Evolutionary conservation across 306 rosid genomes (phyloP).

Genomic region (Quercus engelmannii): DNA sequence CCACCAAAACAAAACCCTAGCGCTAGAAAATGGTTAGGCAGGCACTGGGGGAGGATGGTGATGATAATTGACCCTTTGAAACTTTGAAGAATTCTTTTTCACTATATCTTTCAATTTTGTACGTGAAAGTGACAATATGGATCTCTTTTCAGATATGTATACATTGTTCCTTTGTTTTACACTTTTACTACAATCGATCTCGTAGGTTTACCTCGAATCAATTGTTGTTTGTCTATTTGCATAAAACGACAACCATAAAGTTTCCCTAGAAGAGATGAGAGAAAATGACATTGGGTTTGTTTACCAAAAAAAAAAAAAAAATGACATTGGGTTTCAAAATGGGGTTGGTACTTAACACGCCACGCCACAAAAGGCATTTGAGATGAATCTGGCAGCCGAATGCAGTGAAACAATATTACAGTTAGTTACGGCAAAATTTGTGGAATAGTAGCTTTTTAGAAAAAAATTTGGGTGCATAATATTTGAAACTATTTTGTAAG

Average conservation of each 20-base stretch:
- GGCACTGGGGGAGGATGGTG: background rate
- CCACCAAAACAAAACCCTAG: background rate
- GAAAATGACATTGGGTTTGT: background rate
- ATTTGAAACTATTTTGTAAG: too few relatives aligned
- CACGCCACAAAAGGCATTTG: background rate
- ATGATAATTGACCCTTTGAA: background rate
- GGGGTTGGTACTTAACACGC: background rate
- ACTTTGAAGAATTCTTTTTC: background rate
- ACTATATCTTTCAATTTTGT: background rate
- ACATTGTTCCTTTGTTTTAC: background rate
- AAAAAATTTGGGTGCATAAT: too few relatives aligned
- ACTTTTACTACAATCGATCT: background rate
- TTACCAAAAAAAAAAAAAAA: background rate
- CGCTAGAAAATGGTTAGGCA: background rate
- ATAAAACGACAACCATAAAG: background rate
- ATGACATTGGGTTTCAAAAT: background rate
- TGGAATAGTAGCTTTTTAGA: too few relatives aligned
- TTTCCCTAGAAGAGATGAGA: background rate
- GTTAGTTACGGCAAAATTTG: too few relatives aligned
- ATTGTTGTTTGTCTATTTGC: background rate
- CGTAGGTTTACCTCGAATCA: background rate
- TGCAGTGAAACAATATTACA: background rate
- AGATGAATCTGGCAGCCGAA: background rate
- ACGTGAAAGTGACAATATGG: background rate
- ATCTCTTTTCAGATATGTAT: background rate